A percentile compares a stretch with the other conserved stretches of the same genome.
These are phyloP conservation scores for Cladophialophora bantiana DNA, from an alignment of 2,329 filamentous ascomycete genomes.

Conservation along the genomic window DNA sequence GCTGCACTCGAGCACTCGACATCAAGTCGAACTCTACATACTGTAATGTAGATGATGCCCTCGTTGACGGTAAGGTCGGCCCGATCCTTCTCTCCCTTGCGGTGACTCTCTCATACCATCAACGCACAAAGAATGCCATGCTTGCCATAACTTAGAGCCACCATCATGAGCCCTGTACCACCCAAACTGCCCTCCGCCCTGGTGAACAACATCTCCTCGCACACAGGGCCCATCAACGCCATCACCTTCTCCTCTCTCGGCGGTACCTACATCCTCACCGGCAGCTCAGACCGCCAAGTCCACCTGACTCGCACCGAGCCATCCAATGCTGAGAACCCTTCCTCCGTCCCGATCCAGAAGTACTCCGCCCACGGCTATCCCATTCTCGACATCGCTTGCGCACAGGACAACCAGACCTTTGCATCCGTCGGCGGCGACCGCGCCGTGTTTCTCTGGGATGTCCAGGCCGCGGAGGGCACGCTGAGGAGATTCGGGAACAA, in stretches of 20 bases:
- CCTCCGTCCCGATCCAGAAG: constrained; percentile 73
- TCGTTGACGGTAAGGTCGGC: not conserved
- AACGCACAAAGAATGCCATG: not conserved
- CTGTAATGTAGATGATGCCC: not conserved
- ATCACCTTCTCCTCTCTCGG: constrained; percentile 75
- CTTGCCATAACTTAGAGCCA: not conserved
- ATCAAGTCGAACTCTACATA: not conserved
- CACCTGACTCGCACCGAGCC: constrained; percentile 76
- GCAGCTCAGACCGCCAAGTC: constrained; percentile 82
- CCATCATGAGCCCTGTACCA: not conserved
- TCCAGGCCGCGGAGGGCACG: constrained; percentile 74
- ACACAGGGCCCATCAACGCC: constrained; percentile 69
- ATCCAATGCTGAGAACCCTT: constrained; percentile 41
- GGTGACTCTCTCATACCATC: constrained; percentile 1
- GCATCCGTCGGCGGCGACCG: constrained; percentile 89
- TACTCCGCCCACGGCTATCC: constrained; percentile 93
- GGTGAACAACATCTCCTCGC: constrained; percentile 54
- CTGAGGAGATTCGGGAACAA: constrained; percentile 73
- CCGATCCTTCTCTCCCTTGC: not conserved
- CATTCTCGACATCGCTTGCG: constrained; percentile 79
- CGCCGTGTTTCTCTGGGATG: constrained; percentile 93
- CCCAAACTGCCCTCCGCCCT: constrained; percentile 48
- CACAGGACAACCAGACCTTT: constrained; percentile 80
- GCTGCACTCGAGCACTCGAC: not conserved
- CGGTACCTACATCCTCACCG: constrained; percentile 81